Evolutionary conservation across 306 rosid species (phyloP), one percentile per base, ranked within the genome.

Genomic region (Chamaecrista fasciculata): DNA sequence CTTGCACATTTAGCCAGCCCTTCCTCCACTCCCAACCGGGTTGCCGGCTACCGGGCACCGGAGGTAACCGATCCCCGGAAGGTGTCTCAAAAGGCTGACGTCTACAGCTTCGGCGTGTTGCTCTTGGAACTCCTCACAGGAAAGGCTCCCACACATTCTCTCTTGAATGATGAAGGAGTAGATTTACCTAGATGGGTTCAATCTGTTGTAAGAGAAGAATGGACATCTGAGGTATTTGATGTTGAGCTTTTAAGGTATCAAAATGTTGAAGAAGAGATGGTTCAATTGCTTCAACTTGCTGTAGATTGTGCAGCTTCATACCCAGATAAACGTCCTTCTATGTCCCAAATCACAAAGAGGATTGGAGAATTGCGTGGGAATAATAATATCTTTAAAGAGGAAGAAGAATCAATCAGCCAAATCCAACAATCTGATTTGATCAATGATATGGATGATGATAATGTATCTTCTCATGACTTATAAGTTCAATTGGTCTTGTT

Each of bases 111-210:
- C 68, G 93, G 93, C 0, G 93, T 87, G 1, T 74, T 87, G 78
- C 83, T 87, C 62, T 78, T 87, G 74, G 93, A 87, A 62, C 89
- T 87, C 40, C 81, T 87, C 56, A 87, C 93, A 1, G 93, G 93
- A 16, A 87, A 87, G 74, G 87, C 93, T 44, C 93, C 93, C 0
- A 83, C 87, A 6, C 89, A 84, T 34, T 79, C 87, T 7, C 81
- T 87, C 69, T 67, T 82, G 20, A 82, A 82, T 1, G 89, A 87
- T 70, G 93, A 87, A 78, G 93, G 93, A 39, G 87, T 87, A 4
- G 93, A 87, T 73, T 84, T 87, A 0, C 89, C 93, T 5, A 80
- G 93, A 76, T 87, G 93, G 93, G 93, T 87, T 63, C 89, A 80
- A 64, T 87, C 93, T 4, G 81, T 87, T 43, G 89, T 87, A 4